Evolutionary conservation across 1,139 yeast species (phyloP), one percentile per base, ranked within the genome.

Genomic region (Protomyces lactucae-debilis): DNA sequence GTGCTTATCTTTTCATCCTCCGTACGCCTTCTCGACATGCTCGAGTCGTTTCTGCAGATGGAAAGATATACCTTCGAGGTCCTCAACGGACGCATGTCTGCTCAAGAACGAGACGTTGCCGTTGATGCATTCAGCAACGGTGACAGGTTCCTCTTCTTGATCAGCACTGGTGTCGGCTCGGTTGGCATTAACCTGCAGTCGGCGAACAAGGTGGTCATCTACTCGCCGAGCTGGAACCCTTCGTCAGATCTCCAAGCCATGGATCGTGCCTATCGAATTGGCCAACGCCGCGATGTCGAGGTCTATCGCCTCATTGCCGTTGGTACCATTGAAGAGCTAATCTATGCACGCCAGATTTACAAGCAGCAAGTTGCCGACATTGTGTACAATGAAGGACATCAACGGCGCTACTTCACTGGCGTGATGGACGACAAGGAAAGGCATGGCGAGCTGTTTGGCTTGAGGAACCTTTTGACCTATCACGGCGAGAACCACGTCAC

Each of bases 81-180:
- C 72, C 92, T 93, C 67, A 99, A 93, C 76, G 99, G 99, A 51
- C 86, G 93, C 2, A 93, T 98, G 0, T 84, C 88, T 12, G 98
- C 93, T 73, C 96, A 89, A 72, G 98, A 91, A 71, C 85, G 99
- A 75, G 86, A 92, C 65, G 81, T 82, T 55, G 96, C 97, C 0
- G 93, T 93, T 71, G 99, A 93, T 75, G 95, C 90, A 21, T 93
- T 86, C 75, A 92, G 92, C 76, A 83, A 95, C 0, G 87, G 83
- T 53, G 85, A 85, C 36, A 92, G 92, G 72, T 93, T 92, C 71
- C 78, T 93, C 10, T 93, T 93, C 72, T 77, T 93, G 70, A 80
- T 93, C 68, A 93, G 99, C 0, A 93, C 99, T 0, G 84, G 98
- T 76, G 99, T 99, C n/a, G 99, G 99, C 76, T 99, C 99, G 12